Evolutionary conservation across 192 early-diverging fungal species (phyloP), one percentile per base, ranked within the genome.

Genomic region (Oehlia diaphana): DNA sequence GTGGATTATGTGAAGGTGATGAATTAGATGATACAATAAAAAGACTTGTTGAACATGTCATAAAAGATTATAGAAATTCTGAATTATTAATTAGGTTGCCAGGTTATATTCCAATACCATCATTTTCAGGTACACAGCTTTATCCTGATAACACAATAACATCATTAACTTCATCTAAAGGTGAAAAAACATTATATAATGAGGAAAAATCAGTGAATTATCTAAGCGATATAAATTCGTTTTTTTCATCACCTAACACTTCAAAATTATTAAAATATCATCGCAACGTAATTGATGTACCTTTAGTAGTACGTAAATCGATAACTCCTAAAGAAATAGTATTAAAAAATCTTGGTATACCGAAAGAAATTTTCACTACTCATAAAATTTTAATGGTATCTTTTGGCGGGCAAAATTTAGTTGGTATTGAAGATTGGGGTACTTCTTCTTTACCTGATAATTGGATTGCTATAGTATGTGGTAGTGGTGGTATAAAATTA

Each of bases 401-500:
- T 2, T 90, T 90, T 87, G 88, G 87, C 35, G 87, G 88, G 23
- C 89, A 89, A 72, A 83, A 83, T 16, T 74, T 89, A 44, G 86
- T 79, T 23, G 72, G 74, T 35, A 79, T 70, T 33, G 84, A 89
- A 81, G 83, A 81, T 39, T 87, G 84, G 86, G 86, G 83, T 12
- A 82, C 83, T 39, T 86, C 87, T 58, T 86, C 87, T 0, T 79
- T 91, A 21, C 89, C 90, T 19, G 79, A 82, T 4, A 85, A 81
- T 5, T 91, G 89, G 89, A 89, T 91, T 21, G 87, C 88, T 28
- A 83, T 91, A 14, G 90, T 90, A 3, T 90, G 89, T 80, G 89
- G 89, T 68, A 76, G 84, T 28, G n/a, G 5, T 0, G 8, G 49
- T 31, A 33, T 23, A 19, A 39, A 70, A n/a, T 80, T 89, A 37